Conservation (phyloP, 805 yeast genomes). For the Brettanomyces nanus region DNA sequence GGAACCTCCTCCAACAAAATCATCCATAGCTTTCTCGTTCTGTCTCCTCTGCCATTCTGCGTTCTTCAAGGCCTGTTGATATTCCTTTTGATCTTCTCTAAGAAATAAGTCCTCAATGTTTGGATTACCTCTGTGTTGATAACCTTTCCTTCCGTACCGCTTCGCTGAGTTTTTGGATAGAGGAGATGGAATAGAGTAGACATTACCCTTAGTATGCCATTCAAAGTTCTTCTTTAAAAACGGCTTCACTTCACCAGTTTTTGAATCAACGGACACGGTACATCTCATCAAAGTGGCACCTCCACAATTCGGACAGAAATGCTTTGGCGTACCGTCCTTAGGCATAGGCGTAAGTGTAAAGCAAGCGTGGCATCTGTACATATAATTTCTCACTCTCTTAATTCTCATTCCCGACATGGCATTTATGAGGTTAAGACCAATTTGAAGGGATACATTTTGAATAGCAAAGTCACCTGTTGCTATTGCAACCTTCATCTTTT, state of each 20-base stretch:
- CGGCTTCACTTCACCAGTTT: slow-evolving; percentile 76
- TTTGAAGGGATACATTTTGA: slow-evolving; percentile 88
- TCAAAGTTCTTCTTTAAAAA: slow-evolving; percentile 86
- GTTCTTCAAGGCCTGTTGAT: slow-evolving; percentile 76
- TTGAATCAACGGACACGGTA: slow-evolving; percentile 75
- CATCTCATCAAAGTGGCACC: slow-evolving; percentile 86
- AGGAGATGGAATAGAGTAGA: slow-evolving; percentile 80
- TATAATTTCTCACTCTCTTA: slow-evolving; percentile 77
- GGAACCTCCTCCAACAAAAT: slow-evolving; percentile 93
- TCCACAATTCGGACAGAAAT: slow-evolving; percentile 94
- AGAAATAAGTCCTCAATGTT: slow-evolving; percentile 49
- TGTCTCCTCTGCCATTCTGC: slow-evolving; percentile 82
- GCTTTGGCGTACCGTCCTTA: slow-evolving; percentile 65
- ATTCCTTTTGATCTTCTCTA: slow-evolving; percentile 93
- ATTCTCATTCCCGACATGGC: slow-evolving; percentile 77
- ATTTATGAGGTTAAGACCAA: slow-evolving; percentile 83
- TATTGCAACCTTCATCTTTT: slow-evolving; percentile 63
- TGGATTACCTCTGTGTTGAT: slow-evolving; percentile 57
- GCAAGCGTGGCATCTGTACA: slow-evolving; percentile 97
- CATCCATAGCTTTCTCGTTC: slow-evolving; percentile 76
- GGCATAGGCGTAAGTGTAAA: slow-evolving; percentile 76
- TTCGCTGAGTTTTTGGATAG: slow-evolving; percentile 67
- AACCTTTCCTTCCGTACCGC: slow-evolving; percentile 70
- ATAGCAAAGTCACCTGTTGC: slow-evolving; percentile 97
- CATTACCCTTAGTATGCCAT: slow-evolving; percentile 87